A percentile compares a stretch with the other conserved stretches of the same genome.
phyloP scores from a whole-genome alignment of 2,329 filamentous ascomycete genomes.

The Colletotrichum godetiae region DNA sequence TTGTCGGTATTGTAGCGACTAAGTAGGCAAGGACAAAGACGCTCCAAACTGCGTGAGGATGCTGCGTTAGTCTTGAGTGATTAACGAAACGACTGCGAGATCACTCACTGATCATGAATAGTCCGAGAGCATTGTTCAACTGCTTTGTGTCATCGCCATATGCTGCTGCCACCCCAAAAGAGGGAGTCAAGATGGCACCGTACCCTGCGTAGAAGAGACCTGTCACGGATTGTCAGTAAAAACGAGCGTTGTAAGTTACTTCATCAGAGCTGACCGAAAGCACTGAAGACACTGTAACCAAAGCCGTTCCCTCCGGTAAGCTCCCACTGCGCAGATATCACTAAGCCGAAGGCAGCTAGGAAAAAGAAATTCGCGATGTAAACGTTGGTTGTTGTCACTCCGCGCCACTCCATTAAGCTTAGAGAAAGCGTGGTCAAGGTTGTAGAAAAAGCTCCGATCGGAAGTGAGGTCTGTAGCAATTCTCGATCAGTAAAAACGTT shows the following conservation, averaged over 20 bases:
- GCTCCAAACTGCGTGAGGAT: conserved; percentile 38
- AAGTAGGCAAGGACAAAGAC: conserved; percentile 41
- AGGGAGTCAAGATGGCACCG: conserved; percentile 40
- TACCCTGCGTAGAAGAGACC: conserved; percentile 42
- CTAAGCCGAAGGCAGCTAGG: conserved; percentile 58
- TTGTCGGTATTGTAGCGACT: conserved; percentile 40
- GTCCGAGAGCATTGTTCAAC: conserved; percentile 41
- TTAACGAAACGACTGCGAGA: fast-evolving
- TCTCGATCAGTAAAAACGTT: neutral
- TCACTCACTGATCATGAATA: conserved; percentile 40
- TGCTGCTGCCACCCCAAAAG: conserved; percentile 40
- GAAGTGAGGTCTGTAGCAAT: conserved; percentile 53
- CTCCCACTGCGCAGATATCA: conserved; percentile 68
- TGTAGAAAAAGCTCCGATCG: conserved; percentile 64
- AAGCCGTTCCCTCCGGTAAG: conserved; percentile 63
- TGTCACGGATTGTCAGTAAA: neutral
- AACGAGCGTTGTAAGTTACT: neutral
- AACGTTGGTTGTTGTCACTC: conserved; percentile 60
- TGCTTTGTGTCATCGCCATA: conserved; percentile 40
- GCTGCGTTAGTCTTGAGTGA: neutral
- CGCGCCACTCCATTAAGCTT: conserved; percentile 66
- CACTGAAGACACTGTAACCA: conserved; percentile 63
- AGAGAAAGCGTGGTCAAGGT: conserved; percentile 65
- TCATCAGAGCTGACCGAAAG: conserved; percentile 55
- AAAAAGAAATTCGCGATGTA: conserved; percentile 68